Conservation (phyloP, 2,329 filamentous ascomycete species). For the Aspergillus pseudotamarii region DNA sequence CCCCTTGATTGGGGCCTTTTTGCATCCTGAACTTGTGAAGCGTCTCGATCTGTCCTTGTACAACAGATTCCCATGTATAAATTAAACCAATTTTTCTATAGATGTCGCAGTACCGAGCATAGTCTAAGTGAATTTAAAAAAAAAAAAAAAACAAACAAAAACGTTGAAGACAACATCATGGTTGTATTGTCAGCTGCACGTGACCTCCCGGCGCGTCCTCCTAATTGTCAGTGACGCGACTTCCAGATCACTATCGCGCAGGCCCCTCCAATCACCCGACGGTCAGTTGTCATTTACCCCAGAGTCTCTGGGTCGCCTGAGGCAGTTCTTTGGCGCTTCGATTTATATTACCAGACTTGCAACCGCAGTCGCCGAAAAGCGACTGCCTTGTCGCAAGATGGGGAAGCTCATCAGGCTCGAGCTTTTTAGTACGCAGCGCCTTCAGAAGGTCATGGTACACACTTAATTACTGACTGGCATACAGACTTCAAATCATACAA, state of each 20-base stretch:
- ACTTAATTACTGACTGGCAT: slow-evolving; percentile 31
- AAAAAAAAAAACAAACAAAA: not conserved
- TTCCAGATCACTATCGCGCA: slow-evolving; percentile 21
- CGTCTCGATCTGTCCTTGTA: slow-evolving; percentile 1
- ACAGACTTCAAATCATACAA: slow-evolving; percentile 99
- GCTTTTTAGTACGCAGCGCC: slow-evolving; percentile 73
- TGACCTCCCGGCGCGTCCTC: slow-evolving; percentile 32
- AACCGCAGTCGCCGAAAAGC: slow-evolving; percentile 29
- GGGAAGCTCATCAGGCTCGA: slow-evolving; percentile 94
- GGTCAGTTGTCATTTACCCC: slow-evolving; percentile 9
- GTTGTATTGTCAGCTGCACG: slow-evolving; percentile 19
- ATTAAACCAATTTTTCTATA: not conserved
- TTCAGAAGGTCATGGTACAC: slow-evolving; percentile 4
- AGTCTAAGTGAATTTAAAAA: no score
- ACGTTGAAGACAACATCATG: not conserved
- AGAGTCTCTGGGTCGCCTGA: slow-evolving; percentile 8
- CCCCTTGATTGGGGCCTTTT: not conserved
- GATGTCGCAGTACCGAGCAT: not conserved
- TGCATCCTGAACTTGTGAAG: not conserved
- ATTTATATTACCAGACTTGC: slow-evolving; percentile 13
- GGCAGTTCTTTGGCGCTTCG: not conserved
- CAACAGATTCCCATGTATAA: slow-evolving; percentile 15
- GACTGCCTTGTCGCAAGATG: slow-evolving; percentile 62
- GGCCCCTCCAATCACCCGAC: slow-evolving; percentile 25
- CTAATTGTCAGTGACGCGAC: slow-evolving; percentile 21